A percentile compares a stretch with the other conserved stretches of the same genome.
Conservation (phyloP, 345 rosid species). For the Aethionema arabicum region DNA sequence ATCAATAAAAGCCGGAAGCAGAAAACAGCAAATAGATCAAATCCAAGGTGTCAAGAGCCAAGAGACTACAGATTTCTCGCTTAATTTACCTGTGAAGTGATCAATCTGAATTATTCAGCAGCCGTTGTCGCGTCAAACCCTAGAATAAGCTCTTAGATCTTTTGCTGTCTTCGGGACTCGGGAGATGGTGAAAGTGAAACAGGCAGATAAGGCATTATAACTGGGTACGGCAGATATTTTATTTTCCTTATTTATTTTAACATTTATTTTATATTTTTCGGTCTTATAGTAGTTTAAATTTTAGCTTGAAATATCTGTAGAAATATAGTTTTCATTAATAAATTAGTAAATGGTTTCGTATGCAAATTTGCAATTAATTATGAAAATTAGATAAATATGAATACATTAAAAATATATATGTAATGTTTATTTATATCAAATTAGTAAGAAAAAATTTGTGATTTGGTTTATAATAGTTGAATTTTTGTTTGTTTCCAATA, state of each 20-base stretch:
- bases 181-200: conserved; percentile 8
- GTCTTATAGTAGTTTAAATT: too few relatives aligned
- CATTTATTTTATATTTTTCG: too few relatives aligned
- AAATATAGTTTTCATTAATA: too few relatives aligned
- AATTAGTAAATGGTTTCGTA: too few relatives aligned
- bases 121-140: conserved; percentile 3
- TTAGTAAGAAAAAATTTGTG: too few relatives aligned
- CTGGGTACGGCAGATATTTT: conserved; percentile 9
- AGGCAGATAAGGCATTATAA: conserved; percentile 1
- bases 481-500: too few relatives aligned
- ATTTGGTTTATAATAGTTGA: too few relatives aligned
- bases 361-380: too few relatives aligned
- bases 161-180: background rate
- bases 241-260: background rate
- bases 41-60: background rate
- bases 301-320: too few relatives aligned
- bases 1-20: background rate
- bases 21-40: conserved; percentile 8
- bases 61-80: background rate
- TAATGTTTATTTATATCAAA: too few relatives aligned
- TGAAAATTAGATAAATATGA: too few relatives aligned
- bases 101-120: background rate
- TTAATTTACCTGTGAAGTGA: conserved; percentile 3
- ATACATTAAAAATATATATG: too few relatives aligned
- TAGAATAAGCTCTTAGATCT: conserved; percentile 21